Evolutionary conservation across 2,329 filamentous ascomycete genomes (phyloP).

Genomic region (Pseudonectria buxi): DNA sequence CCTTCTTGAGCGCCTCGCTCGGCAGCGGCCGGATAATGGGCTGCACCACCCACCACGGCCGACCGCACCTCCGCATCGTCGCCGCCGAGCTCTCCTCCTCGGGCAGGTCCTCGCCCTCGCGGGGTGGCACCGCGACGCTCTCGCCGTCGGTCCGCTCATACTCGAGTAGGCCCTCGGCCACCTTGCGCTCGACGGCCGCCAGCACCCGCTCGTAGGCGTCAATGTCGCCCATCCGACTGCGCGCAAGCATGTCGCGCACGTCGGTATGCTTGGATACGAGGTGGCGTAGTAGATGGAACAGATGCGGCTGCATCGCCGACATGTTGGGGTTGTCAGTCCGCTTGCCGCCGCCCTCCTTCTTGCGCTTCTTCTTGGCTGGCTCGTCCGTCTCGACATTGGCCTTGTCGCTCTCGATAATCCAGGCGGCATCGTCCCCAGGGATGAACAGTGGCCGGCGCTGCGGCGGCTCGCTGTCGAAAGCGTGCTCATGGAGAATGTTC

Average conservation of each 20-base stretch:
- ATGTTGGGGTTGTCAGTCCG: constrained; percentile 55
- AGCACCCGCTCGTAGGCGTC: constrained; percentile 71
- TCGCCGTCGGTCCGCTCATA: constrained; percentile 49
- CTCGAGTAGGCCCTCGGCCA: constrained; percentile 65
- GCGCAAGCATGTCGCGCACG: constrained; percentile 77
- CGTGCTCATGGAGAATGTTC: constrained; percentile 79
- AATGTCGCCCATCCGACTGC: constrained; percentile 62
- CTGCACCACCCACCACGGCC: constrained; percentile 88
- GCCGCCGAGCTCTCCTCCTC: constrained; percentile 55
- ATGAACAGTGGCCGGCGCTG: constrained; percentile 66
- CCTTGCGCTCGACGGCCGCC: constrained; percentile 64
- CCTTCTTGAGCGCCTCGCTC: constrained; percentile 78
- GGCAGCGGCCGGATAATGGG: constrained; percentile 81
- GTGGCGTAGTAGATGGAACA: constrained; percentile 84
- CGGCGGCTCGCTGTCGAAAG: constrained; percentile 60
- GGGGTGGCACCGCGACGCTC: constrained; percentile 36
- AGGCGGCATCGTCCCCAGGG: constrained; percentile 46
- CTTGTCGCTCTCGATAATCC: constrained; percentile 32
- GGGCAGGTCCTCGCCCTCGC: constrained; percentile 28
- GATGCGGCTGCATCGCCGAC: constrained; percentile 76
- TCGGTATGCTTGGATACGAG: constrained; percentile 75
- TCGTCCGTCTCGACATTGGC: constrained; percentile 34
- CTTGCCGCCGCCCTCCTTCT: constrained; percentile 31
- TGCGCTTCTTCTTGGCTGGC: constrained; percentile 47
- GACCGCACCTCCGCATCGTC: constrained; percentile 64